These are phyloP conservation scores for Ogataea trehaloabstinens DNA, from an alignment of 805 yeast species.

Conservation along the genomic window DNA sequence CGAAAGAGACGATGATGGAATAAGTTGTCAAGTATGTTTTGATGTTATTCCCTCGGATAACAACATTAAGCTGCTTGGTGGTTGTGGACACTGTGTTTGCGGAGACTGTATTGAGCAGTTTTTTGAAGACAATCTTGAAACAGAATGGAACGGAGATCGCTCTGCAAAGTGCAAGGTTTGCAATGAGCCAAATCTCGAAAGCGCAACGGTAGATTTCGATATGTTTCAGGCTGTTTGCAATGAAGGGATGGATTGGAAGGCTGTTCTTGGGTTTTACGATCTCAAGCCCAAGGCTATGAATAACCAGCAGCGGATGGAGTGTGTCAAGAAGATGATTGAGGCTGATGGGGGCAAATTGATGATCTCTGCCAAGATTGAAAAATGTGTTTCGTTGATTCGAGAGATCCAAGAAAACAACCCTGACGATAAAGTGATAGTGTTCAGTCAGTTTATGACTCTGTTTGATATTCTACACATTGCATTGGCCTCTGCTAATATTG, in stretches of 20 bases:
- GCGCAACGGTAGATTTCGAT: slow-evolving; percentile 42
- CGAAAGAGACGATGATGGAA: slow-evolving; percentile 35
- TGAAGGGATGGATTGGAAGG: slow-evolving; percentile 27
- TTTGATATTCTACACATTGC: slow-evolving; percentile 63
- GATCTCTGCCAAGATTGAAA: slow-evolving; percentile 68
- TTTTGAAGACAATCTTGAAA: slow-evolving; percentile 42
- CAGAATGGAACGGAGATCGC: slow-evolving; percentile 30
- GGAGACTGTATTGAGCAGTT: slow-evolving; percentile 53
- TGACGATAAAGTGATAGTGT: slow-evolving; percentile 75
- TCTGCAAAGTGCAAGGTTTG: slow-evolving; percentile 59
- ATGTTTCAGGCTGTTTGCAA: slow-evolving; percentile 49
- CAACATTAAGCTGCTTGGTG: slow-evolving; percentile 44
- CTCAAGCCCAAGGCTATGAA: slow-evolving; percentile 25
- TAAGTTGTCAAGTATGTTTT: slow-evolving; percentile 64
- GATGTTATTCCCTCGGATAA: slow-evolving; percentile 47
- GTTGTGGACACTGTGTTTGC: slow-evolving; percentile 80
- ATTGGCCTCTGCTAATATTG: slow-evolving; percentile 45
- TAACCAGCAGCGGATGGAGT: slow-evolving; percentile 23
- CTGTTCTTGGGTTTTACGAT: slow-evolving; percentile 21
- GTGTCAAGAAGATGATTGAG: slow-evolving; percentile 27
- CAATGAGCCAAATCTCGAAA: slow-evolving; percentile 35
- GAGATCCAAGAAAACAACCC: slow-evolving; percentile 48
- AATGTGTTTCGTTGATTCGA: slow-evolving; percentile 55
- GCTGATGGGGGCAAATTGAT: slow-evolving; percentile 43
- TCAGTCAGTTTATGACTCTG: slow-evolving; percentile 80